Evolutionary conservation across 2,329 filamentous ascomycete genomes (phyloP).

Genomic region (Hypoxylon sp.): DNA sequence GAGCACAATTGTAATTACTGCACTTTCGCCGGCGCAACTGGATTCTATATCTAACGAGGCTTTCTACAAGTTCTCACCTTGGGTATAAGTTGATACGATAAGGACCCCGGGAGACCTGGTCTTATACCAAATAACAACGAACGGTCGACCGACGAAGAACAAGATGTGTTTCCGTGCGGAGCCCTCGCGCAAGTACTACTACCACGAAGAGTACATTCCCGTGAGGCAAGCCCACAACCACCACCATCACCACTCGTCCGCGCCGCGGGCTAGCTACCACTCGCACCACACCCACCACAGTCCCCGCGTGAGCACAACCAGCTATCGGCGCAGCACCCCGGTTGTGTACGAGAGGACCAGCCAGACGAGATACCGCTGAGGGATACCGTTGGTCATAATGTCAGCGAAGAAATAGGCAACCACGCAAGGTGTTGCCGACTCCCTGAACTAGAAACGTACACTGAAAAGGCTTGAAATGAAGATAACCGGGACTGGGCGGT

Average conservation of each 20-base stretch:
- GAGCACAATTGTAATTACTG: background rate
- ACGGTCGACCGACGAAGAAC: background rate
- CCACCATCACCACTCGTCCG: constrained; percentile 54
- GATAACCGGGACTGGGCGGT: too few species aligned
- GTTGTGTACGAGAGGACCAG: constrained; percentile 59
- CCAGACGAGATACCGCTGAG: constrained; percentile 51
- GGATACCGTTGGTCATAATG: background rate
- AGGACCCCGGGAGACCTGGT: background rate
- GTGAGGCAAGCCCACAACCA: constrained; percentile 55
- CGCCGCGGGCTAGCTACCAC: constrained; percentile 54
- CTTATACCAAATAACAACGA: background rate
- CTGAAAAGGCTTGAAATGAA: too few species aligned
- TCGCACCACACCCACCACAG: constrained; percentile 51
- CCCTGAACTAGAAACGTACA: too few species aligned
- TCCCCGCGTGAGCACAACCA: constrained; percentile 58
- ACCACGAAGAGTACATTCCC: constrained; percentile 66
- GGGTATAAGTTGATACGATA: background rate
- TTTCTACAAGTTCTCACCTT: constrained; percentile 10
- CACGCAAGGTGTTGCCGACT: background rate
- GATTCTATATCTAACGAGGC: background rate
- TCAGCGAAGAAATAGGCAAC: background rate
- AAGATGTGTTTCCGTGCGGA: constrained; percentile 64
- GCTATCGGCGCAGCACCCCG: constrained; percentile 51
- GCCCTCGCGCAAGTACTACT: constrained; percentile 64
- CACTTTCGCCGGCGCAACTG: background rate